Base-by-base conservation (phyloP, 768 basidiomycete species). In the Naganishia vaughanmartiniae region DNA sequence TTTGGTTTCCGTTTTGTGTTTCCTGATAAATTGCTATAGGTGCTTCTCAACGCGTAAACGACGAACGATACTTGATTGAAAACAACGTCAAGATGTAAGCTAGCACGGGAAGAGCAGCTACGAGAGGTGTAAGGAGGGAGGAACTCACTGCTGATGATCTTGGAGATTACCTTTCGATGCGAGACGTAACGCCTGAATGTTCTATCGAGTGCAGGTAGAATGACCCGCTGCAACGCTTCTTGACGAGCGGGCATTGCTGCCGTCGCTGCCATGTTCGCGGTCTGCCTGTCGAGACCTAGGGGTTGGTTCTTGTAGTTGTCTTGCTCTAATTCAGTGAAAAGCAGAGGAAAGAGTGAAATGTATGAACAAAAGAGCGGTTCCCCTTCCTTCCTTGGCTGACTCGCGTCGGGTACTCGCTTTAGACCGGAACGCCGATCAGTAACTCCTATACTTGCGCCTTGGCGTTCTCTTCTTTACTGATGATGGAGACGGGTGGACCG, bases 31-130 rank as follows among this genome's bases (percentile, higher is more conserved):
- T 63, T 63, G 60, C 24, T 63, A 34, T 63, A 63, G 14, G 60
- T 63, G 42, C 60, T 63, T n/a, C 60, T 36, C n/a, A 63, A 45
- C n/a, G 60, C 60, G 46, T 63, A 63, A 0, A 63, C 60, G 34
- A 63, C 60, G 12, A 63, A 63, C 21, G 60, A 63, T n/a, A 42
- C 60, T 63, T 7, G 17, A 31, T 63, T 7, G 17, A 31, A 26
- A 17, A 5, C 5, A 21, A 31, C 10, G 57, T 7, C n/a, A 24
- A 12, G 17, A 57, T 39, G 34, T 11, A 31, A 24, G 24, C n/a
- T n/a, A 1, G 39, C n/a, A 30, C 4, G 5, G 2, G 28, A 42
- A 12, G 54, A 34, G 33, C 54, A 28, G 4, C 54, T 14, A 28
- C 6, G 26, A 5, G 54, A n/a, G n/a, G 24, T 26, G 15, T 21